These are phyloP conservation scores for Pichia sp. DNA, from an alignment of 1,139 yeast genomes.

Conservation along the genomic window DNA sequence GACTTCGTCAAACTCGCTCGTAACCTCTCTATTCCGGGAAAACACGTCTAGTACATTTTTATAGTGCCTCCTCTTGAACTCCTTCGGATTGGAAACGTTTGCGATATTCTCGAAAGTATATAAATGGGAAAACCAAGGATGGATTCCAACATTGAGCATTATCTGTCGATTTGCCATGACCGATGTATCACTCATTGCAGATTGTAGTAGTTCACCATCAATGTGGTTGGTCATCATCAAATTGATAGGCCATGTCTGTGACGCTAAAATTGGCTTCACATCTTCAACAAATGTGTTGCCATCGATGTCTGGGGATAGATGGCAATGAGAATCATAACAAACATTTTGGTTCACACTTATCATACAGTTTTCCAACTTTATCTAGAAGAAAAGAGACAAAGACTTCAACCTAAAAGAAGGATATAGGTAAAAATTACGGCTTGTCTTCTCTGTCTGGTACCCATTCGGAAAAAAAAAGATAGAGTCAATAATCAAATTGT, in stretches of 20 bases:
- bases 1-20: constrained; percentile 34
- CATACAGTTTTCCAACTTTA: background rate
- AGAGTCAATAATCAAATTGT: too few relatives aligned
- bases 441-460: too few relatives aligned
- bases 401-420: too few relatives aligned
- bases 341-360: background rate
- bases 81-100: constrained; percentile 14
- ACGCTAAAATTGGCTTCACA: constrained; percentile 1
- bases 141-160: constrained; percentile 73
- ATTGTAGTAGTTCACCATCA: constrained; percentile 40
- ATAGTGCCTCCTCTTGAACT: constrained; percentile 52
- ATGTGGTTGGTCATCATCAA: constrained; percentile 59
- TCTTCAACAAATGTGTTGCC: constrained; percentile 7
- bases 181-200: constrained; percentile 18
- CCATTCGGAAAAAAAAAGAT: too few relatives aligned
- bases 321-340: constrained; percentile 63
- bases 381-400: background rate
- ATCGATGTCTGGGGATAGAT: constrained; percentile 37
- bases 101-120: constrained; percentile 37
- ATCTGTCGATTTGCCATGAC: constrained; percentile 32
- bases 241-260: constrained; percentile 20
- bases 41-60: constrained; percentile 36
- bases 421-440: too few relatives aligned
- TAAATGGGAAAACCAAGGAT: constrained; percentile 85
- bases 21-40: constrained; percentile 7